phyloP scores from a whole-genome alignment of 768 basidiomycete species.

The Galerina sulciceps region DNA sequence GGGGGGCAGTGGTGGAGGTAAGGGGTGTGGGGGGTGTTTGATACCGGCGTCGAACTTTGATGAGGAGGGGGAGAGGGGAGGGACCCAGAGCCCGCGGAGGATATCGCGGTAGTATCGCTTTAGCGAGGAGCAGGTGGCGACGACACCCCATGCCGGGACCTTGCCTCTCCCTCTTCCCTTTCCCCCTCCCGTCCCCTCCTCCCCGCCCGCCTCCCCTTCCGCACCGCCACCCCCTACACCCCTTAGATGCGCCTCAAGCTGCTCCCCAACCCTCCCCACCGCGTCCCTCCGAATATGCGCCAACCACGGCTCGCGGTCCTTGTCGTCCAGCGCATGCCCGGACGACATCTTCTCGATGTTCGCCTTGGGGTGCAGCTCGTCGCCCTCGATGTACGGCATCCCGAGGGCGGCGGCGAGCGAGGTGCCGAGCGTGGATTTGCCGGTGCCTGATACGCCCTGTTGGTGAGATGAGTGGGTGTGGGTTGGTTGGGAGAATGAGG shows the following conservation, averaged over 20 bases:
- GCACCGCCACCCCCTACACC: too few relatives aligned
- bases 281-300: slow-evolving; percentile 69
- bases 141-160: slow-evolving; percentile 48
- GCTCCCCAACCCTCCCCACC: slow-evolving; percentile 41
- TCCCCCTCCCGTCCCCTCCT: background rate
- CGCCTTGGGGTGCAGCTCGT: slow-evolving; percentile 78
- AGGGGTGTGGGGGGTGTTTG: background rate
- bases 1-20: slow-evolving; percentile 19
- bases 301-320: slow-evolving; percentile 88
- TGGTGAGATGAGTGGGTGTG: background rate
- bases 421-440: slow-evolving; percentile 75
- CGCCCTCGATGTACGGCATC: slow-evolving; percentile 88
- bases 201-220: background rate
- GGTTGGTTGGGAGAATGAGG: too few relatives aligned
- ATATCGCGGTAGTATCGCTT: slow-evolving; percentile 83
- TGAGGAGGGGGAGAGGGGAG: background rate
- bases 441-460: slow-evolving; percentile 76
- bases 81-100: slow-evolving; percentile 58
- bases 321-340: slow-evolving; percentile 78
- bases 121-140: slow-evolving; percentile 87
- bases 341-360: slow-evolving; percentile 90
- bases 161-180: slow-evolving; percentile 5
- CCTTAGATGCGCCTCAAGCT: slow-evolving; percentile 18
- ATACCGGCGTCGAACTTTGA: background rate
- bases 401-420: slow-evolving; percentile 68